Conservation (phyloP, 352 stramenopile species). For the Plasmopara viticola region DNA sequence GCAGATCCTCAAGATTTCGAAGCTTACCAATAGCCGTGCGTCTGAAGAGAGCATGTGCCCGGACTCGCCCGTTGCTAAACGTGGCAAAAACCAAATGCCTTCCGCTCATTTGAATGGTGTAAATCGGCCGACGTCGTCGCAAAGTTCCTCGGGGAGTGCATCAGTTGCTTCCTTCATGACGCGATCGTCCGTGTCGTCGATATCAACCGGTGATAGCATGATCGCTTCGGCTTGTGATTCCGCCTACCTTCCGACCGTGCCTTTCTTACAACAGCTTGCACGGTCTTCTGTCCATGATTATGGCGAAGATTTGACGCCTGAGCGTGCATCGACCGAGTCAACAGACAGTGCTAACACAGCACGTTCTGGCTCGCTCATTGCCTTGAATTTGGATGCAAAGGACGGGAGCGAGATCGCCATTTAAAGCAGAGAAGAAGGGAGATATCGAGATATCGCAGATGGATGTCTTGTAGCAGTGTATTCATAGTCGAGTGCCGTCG, state of each 20-base stretch:
- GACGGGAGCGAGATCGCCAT: conserved; percentile 33
- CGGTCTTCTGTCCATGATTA: conserved; percentile 24
- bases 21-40: conserved; percentile 3
- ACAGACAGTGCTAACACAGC: conserved; percentile 18
- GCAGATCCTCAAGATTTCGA: background rate
- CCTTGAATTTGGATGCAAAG: conserved; percentile 29
- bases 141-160: conserved; percentile 18
- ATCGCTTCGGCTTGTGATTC: conserved; percentile 8
- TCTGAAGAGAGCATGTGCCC: conserved; percentile 26
- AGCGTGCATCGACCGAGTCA: conserved; percentile 22
- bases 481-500: background rate
- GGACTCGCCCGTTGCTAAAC: conserved; percentile 19
- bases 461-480: conserved; percentile 28
- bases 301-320: conserved; percentile 13
- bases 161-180: conserved; percentile 24
- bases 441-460: conserved; percentile 6
- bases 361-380: conserved; percentile 34
- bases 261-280: conserved; percentile 24
- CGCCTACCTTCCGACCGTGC: conserved; percentile 22
- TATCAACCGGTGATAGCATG: conserved; percentile 19
- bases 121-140: conserved; percentile 14
- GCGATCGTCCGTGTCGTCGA: conserved; percentile 19
- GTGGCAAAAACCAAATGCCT: conserved; percentile 19
- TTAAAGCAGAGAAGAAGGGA: conserved; percentile 6
- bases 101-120: conserved; percentile 23